Conservation (phyloP, 2,329 filamentous ascomycete genomes). For the Diaporthe citri region DNA sequence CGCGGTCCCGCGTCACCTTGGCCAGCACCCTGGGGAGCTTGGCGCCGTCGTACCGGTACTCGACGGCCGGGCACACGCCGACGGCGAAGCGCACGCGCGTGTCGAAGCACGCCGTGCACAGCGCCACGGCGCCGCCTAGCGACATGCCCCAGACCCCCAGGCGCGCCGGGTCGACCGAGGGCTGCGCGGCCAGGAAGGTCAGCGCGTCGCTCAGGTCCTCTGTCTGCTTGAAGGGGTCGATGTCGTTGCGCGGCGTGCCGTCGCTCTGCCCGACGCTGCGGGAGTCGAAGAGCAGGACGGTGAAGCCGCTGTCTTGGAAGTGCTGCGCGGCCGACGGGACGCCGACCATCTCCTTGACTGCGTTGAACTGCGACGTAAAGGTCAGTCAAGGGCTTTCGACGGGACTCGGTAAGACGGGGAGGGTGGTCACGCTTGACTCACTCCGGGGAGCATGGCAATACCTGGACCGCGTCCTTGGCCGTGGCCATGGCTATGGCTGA, state of each 20-base stretch:
- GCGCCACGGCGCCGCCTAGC: constrained; percentile 45
- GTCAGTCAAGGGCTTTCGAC: no score
- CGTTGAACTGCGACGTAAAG: not conserved
- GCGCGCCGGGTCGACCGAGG: constrained; percentile 47
- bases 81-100: constrained; percentile 47
- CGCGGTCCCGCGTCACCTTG: constrained; percentile 41
- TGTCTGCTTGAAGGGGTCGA: constrained; percentile 44
- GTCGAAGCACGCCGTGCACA: constrained; percentile 49
- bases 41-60: not conserved
- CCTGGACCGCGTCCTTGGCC: no score
- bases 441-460: no score
- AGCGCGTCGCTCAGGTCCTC: constrained; percentile 50
- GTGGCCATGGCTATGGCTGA: no score
- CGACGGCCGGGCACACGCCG: constrained; percentile 22
- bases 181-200: constrained; percentile 47
- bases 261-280: constrained; percentile 49
- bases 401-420: no score
- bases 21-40: not conserved
- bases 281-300: constrained; percentile 50
- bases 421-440: no score
- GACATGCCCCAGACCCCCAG: constrained; percentile 55
- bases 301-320: constrained; percentile 45
- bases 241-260: constrained; percentile 50
- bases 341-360: not conserved
- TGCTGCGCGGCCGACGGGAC: not conserved